Conservation (phyloP, 2,329 filamentous ascomycete genomes). For the Calonectria naviculata region DNA sequence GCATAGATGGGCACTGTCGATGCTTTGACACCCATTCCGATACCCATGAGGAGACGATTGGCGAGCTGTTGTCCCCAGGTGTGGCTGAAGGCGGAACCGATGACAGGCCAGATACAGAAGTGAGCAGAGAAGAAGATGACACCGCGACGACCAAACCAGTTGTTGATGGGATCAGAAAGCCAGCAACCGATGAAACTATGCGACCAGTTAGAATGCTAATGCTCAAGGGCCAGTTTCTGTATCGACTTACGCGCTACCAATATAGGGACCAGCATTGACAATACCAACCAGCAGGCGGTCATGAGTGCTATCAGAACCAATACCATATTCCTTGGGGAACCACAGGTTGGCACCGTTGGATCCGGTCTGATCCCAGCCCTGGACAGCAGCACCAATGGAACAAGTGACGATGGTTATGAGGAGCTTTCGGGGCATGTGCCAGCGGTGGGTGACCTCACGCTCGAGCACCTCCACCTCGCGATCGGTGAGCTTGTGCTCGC, state of each 20-base stretch:
- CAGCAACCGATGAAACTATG: conserved; percentile 65
- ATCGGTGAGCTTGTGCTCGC: conserved; percentile 61
- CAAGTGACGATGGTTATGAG: conserved; percentile 75
- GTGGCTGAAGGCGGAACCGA: conserved; percentile 72
- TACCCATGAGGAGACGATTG: conserved; percentile 74
- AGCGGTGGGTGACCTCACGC: conserved; percentile 73
- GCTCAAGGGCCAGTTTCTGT: background rate
- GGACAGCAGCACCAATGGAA: conserved; percentile 75
- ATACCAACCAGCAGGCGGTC: conserved; percentile 68
- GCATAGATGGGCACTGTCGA: conserved; percentile 78
- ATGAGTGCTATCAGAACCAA: conserved; percentile 43
- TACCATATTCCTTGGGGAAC: conserved; percentile 61
- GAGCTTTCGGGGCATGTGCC: conserved; percentile 70
- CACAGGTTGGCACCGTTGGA: conserved; percentile 71
- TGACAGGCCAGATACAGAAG: conserved; percentile 73
- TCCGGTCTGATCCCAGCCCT: conserved; percentile 75
- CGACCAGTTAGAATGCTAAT: conserved; percentile 15
- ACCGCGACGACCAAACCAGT: conserved; percentile 57
- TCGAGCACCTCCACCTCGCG: conserved; percentile 57
- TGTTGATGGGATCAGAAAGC: conserved; percentile 72
- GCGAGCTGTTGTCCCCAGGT: conserved; percentile 76
- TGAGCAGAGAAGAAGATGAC: conserved; percentile 79
- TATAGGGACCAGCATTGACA: conserved; percentile 68
- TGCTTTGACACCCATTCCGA: conserved; percentile 76
- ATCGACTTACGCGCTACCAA: conserved; percentile 53